Evolutionary conservation across 2,329 filamentous ascomycete species (phyloP), one percentile per base, ranked within the genome.

Genomic region (Xylaria sp.): DNA sequence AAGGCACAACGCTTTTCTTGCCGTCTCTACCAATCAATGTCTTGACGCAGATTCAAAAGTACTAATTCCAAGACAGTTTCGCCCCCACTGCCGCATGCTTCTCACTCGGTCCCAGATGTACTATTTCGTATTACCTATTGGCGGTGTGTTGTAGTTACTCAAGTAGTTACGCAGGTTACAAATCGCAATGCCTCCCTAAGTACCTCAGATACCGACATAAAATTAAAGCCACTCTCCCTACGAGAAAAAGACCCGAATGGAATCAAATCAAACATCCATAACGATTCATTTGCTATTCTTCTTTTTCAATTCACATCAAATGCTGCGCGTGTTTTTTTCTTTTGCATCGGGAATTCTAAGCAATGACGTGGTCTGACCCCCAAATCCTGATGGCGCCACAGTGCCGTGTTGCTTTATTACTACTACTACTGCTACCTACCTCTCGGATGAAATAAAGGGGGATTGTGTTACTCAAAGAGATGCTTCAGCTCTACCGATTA

Each of bases 381-480:
- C 34, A 36, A n/a, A 36, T 21, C 32, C 45, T 21, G 21, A 60
- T 32, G 19, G n/a, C 17, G 45, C 57, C 45, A 50, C 42, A 11
- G 30, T 1, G 27, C n/a, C 11, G 19, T 24, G 14, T 24, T 63
- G 7, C 36, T 36, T 32, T n/a, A 48, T 47, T 56, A 55, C 34
- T 54, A 42, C 39, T 42, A 11, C 32, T 9, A 9, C n/a, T n/a
- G n/a, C n/a, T 34, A 34, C 32, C 32, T 34, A 34, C 32, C 32
- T 34, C 12, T 17, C 39, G 14, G 39, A 42, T 14, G 45, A 14
- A 61, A 36, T 50, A 55, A 14, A 34, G 60, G 51, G 39, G 60
- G 51, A 55, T 55, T 51, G 45, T 55, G 39, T 42, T 42, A 42
- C 39, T 42, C 4, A 27, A 27, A 2, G 24, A 27, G 24, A 27